phyloP scores from a whole-genome alignment of 208 protist species.

The Leishmania arabica region DNA sequence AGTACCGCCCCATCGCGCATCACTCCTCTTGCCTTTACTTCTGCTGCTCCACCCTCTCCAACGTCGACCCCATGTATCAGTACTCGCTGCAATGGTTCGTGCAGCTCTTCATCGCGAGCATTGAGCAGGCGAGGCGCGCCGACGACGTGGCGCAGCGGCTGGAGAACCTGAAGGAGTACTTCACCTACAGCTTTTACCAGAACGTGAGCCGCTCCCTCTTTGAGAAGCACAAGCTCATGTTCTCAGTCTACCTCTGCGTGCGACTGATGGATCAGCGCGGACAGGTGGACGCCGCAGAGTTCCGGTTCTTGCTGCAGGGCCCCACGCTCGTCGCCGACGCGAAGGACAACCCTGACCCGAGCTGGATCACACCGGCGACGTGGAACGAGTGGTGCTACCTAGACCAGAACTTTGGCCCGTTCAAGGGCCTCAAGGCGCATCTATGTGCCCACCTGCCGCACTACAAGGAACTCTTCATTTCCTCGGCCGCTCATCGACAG shows the following conservation, averaged over 20 bases:
- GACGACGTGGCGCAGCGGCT: conserved; percentile 87
- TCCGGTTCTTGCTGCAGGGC: conserved; percentile 93
- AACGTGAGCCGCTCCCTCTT: conserved; percentile 96
- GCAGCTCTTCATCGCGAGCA: conserved; percentile 93
- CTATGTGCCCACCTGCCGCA: conserved; percentile 77
- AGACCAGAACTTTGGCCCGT: conserved; percentile 73
- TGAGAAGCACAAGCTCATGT: conserved; percentile 96
- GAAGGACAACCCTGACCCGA: conserved; percentile 77
- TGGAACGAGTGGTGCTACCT: conserved; percentile 95
- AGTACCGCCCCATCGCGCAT: conserved; percentile 95
- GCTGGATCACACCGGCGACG: conserved; percentile 94
- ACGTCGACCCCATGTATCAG: conserved; percentile 97
- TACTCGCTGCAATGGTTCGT: conserved; percentile 98
- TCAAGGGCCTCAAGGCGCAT: conserved; percentile 82
- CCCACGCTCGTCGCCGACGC: conserved; percentile 77
- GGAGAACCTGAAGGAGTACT: conserved; percentile 91
- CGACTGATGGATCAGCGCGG: conserved; percentile 78
- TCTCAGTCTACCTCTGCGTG: conserved; percentile 95
- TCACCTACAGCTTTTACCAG: conserved; percentile 97
- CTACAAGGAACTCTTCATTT: conserved; percentile 94
- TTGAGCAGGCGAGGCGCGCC: conserved; percentile 84
- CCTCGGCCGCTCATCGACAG: conserved; percentile 80
- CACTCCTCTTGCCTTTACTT: conserved; percentile 97
- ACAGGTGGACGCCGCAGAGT: conserved; percentile 80
- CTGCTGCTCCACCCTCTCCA: conserved; percentile 95